A percentile compares a stretch with the other conserved stretches of the same genome.
Conservation (phyloP, 192 early-diverging fungal species). For the Paraglomus brasilianum region DNA sequence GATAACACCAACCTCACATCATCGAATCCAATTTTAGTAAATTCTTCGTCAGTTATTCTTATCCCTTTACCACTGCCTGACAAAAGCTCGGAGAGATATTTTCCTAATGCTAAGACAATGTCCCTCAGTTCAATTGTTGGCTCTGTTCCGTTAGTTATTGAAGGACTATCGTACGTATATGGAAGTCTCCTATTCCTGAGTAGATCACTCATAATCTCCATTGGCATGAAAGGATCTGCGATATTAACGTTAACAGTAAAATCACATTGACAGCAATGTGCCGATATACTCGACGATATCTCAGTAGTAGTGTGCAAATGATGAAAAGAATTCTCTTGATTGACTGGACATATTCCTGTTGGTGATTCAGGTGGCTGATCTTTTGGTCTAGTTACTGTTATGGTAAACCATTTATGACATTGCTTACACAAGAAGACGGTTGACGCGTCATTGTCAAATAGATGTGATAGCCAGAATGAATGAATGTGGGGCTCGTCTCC, state of each 20-base stretch:
- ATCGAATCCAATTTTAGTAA: conserved; percentile 10
- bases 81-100: neutral
- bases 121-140: neutral
- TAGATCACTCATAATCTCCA: conserved; percentile 3
- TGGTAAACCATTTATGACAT: conserved; percentile 21
- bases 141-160: neutral
- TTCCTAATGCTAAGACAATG: neutral
- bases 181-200: neutral
- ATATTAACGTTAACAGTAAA: conserved; percentile 1
- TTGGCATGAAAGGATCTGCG: conserved; percentile 10
- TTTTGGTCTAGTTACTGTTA: neutral
- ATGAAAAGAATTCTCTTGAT: conserved; percentile 12
- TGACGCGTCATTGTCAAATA: neutral
- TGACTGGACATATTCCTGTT: neutral
- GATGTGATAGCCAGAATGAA: conserved; percentile 2
- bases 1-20: conserved; percentile 18
- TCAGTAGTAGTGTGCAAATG: conserved; percentile 21
- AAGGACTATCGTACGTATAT: neutral
- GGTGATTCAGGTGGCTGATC: too few relatives aligned
- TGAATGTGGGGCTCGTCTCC: conserved; percentile 9
- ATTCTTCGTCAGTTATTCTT: neutral
- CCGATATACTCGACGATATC: neutral
- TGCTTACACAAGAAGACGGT: conserved; percentile 14
- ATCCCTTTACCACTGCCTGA: neutral
- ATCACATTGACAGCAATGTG: conserved; percentile 10